Conservation (phyloP, 129 eudicot species). For the Lonicera japonica region DNA sequence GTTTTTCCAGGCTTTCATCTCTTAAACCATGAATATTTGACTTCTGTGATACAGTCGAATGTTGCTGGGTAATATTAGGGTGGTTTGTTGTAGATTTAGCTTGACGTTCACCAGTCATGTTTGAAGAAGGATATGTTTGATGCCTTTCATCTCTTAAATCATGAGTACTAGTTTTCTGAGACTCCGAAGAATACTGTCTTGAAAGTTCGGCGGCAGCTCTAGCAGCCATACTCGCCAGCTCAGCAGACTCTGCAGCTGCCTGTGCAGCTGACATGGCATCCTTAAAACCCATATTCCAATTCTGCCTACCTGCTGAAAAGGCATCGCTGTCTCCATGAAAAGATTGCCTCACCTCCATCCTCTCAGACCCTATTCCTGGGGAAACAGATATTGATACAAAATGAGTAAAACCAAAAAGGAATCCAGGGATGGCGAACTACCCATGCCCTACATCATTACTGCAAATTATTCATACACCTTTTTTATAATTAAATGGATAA, state of each 20-base stretch:
- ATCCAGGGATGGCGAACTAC: too few relatives aligned
- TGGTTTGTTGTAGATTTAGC: conserved; percentile 24
- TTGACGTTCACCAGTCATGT: conserved; percentile 12
- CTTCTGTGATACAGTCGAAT: conserved; percentile 23
- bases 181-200: conserved; percentile 36
- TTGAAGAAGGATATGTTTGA: conserved; percentile 14
- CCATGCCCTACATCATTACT: too few relatives aligned
- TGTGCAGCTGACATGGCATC: conserved; percentile 98
- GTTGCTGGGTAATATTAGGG: conserved; percentile 17
- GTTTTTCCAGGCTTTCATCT: conserved; percentile 3
- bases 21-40: conserved; percentile 9
- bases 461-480: neutral
- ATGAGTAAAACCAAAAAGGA: neutral
- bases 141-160: conserved; percentile 16
- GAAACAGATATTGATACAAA: conserved; percentile 4
- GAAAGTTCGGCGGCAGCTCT: conserved; percentile 89
- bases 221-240: conserved; percentile 90
- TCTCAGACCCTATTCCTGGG: conserved; percentile 30
- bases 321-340: conserved; percentile 18
- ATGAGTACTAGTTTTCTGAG: conserved; percentile 22
- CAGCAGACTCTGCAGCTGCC: conserved; percentile 94
- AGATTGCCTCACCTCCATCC: conserved; percentile 28
- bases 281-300: conserved; percentile 75
- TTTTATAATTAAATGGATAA: neutral
- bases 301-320: conserved; percentile 17